A percentile compares a stretch with the other conserved stretches of the same genome.
Conservation (phyloP, 495 filamentous ascomycete species). For the Podospora bellae-mahoneyi region DNA sequence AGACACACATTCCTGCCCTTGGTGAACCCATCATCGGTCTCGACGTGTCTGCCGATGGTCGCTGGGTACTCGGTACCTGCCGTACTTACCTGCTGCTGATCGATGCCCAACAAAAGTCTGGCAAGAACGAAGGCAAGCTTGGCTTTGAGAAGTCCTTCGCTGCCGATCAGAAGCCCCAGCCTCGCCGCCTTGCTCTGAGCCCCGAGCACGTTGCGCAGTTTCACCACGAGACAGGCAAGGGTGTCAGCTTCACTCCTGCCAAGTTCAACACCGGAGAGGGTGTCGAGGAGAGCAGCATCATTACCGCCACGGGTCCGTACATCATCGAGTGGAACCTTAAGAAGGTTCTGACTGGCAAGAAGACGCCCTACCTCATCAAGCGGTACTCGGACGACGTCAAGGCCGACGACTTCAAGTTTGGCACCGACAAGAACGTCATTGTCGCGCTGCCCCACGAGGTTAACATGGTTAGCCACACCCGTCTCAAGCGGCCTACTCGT, state of each 20-base stretch:
- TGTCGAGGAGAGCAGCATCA: constrained; percentile 78
- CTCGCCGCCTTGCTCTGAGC: constrained; percentile 80
- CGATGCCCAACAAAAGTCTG: constrained; percentile 82
- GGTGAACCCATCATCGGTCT: constrained; percentile 93
- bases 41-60: constrained; percentile 89
- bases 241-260: constrained; percentile 82
- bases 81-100: constrained; percentile 92
- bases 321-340: constrained; percentile 95
- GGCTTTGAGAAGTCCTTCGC: constrained; percentile 93
- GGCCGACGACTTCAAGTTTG: constrained; percentile 98
- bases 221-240: constrained; percentile 85
- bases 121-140: constrained; percentile 96
- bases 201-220: constrained; percentile 94
- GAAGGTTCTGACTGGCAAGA: constrained; percentile 72
- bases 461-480: constrained; percentile 87
- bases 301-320: constrained; percentile 96
- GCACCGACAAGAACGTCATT: constrained; percentile 95
- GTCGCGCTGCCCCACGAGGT: constrained; percentile 96
- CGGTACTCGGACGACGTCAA: constrained; percentile 92
- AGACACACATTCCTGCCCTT: constrained; percentile 92
- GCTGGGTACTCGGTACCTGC: constrained; percentile 93
- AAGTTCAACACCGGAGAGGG: constrained; percentile 91
- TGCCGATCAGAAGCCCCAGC: constrained; percentile 89
- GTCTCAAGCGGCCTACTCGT: constrained; percentile 81
- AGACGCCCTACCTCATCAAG: constrained; percentile 92